Evolutionary conservation across 805 yeast genomes (phyloP).

Genomic region (Ogataea thermomethanolica): DNA sequence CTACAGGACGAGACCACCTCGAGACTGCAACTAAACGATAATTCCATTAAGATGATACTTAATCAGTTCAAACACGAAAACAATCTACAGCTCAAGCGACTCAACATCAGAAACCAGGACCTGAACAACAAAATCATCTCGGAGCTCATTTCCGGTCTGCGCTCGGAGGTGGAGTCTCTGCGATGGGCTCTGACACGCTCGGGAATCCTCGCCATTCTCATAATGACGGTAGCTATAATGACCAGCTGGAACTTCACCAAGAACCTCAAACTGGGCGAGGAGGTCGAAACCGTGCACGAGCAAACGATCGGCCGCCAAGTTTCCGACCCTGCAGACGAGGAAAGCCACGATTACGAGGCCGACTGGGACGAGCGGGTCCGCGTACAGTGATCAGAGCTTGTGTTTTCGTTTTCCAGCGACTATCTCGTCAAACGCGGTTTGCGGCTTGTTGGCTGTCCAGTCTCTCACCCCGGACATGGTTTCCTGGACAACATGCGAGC

Average conservation of each 20-base stretch:
- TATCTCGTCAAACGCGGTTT: conserved; percentile 56
- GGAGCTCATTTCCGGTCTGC: conserved; percentile 73
- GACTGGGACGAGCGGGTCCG: conserved; percentile 43
- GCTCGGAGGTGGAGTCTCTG: conserved; percentile 81
- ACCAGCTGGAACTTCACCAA: conserved; percentile 46
- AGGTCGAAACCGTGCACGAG: conserved; percentile 5
- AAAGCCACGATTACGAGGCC: conserved; percentile 51
- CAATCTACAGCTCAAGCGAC: conserved; percentile 64
- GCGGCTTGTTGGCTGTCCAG: conserved; percentile 76
- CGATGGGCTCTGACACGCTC: conserved; percentile 93
- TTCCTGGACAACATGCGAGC: conserved; percentile 60
- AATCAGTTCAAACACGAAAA: conserved; percentile 86
- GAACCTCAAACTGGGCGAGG: conserved; percentile 23
- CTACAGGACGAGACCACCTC: conserved; percentile 73
- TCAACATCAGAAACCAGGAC: conserved; percentile 72
- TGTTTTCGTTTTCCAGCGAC: conserved; percentile 55
- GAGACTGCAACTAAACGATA: conserved; percentile 56
- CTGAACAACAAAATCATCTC: conserved; percentile 81
- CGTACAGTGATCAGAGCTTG: conserved; percentile 39
- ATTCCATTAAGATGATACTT: conserved; percentile 70
- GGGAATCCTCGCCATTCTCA: conserved; percentile 73
- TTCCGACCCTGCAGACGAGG: conserved; percentile 50
- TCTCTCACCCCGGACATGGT: conserved; percentile 62
- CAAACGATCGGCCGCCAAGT: conserved; percentile 36
- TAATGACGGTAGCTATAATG: conserved; percentile 60